Conservation (phyloP, 2,329 filamentous ascomycete species). For the Fonsecaea pedrosoi region DNA sequence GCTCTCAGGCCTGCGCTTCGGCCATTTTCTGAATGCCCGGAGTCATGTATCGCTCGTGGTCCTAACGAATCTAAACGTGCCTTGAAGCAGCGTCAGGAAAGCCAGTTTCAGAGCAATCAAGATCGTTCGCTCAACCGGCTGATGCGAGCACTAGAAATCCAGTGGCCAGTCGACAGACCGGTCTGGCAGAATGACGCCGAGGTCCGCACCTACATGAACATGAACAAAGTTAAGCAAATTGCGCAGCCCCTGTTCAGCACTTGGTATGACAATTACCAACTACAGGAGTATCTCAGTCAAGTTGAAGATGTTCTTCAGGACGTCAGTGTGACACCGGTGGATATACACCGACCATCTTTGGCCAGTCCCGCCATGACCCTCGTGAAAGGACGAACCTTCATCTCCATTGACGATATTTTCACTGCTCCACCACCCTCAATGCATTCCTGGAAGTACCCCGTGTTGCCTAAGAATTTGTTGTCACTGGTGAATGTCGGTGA, state of each 20-base stretch:
- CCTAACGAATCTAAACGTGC: background rate
- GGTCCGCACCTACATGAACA: background rate
- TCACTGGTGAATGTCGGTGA: too few relatives aligned
- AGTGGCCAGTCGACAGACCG: conserved; percentile 1
- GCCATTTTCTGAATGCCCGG: background rate
- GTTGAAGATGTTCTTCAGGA: background rate
- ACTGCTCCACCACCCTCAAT: background rate
- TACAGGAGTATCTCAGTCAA: background rate
- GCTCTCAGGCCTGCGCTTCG: background rate
- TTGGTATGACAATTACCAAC: conserved; percentile 2
- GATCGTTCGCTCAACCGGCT: background rate
- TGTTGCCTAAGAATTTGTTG: too few relatives aligned
- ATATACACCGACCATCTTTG: background rate
- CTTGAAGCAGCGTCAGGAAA: background rate
- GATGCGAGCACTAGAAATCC: background rate
- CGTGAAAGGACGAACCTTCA: background rate
- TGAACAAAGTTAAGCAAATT: background rate
- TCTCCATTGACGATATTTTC: conserved; percentile 4
- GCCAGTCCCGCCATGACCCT: background rate
- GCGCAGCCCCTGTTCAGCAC: background rate
- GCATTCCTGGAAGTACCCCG: too few relatives aligned
- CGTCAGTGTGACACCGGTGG: background rate
- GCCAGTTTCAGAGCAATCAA: conserved; percentile 8
- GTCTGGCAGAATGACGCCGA: background rate
- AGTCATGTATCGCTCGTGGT: background rate